Evolutionary conservation across 306 rosid species (phyloP), one percentile per base, ranked within the genome.

Genomic region (Potentilla sterilis): DNA sequence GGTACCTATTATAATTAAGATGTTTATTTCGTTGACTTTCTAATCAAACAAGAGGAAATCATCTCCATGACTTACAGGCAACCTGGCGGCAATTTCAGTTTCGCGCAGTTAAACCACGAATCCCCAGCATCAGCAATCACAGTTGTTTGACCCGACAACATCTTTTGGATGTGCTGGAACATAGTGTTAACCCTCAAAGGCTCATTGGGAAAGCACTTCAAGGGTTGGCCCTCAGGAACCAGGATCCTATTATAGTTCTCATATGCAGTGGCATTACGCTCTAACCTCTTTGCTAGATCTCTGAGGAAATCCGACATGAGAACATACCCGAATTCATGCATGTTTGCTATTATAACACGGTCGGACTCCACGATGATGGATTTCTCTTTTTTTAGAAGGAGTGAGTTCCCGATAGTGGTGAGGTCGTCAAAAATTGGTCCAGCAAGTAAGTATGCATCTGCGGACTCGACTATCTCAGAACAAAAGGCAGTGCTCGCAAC

Each of bases 21-120:
- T 49, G 4, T 16, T 0, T 15, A 15, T 4, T 16, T 49, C n/a
- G 16, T 49, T 49, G 19, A 49, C 7, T 49, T 15, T 16, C 7
- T 49, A 46, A 28, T 28, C 41, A 38, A 12, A 46, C 16, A 46
- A 46, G 49, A 46, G 12, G 16, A 46, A 10, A 11, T 18, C 2
- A 49, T 15, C 55, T 49, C 8, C 55, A 16, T 15, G n/a, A 18
- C 21, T 49, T 49, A 49, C 55, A 1, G n/a, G 55, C 98, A 91
- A 13, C 83, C 97, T 65, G 3, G 52, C 9, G 97, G 98, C 80
- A 93, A 74, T 80, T 87, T 89, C 76, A 93, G 81, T 61, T 93
- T 93, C 86, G 83, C 90, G 78, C 96, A 87, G 68, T 93, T 88
- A 74, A 93, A 93, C 98, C 98, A 93, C 1, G 97, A 91, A 67